A percentile compares a stretch with the other conserved stretches of the same genome.
These are phyloP conservation scores for Vitis vinifera DNA, from an alignment of 164 flowering plant genomes.

Conservation along the genomic window DNA sequence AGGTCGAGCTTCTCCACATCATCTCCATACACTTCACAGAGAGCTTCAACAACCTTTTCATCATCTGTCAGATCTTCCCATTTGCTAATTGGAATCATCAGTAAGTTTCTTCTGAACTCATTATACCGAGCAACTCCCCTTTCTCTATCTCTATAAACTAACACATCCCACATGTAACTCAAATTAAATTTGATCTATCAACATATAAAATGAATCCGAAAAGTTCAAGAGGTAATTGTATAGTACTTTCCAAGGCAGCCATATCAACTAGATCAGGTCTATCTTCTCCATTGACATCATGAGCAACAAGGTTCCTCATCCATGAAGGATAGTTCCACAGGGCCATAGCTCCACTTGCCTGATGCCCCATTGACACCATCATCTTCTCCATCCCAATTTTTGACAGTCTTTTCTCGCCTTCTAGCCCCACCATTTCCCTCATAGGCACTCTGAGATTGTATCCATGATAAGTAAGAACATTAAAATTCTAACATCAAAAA, in stretches of 20 bases:
- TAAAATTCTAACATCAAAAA: not conserved
- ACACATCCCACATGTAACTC: not conserved
- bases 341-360: constrained; percentile 42
- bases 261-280: constrained; percentile 43
- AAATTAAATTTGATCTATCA: not conserved
- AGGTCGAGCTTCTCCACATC: constrained; percentile 58
- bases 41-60: constrained; percentile 30
- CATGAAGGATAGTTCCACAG: constrained; percentile 56
- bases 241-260: constrained; percentile 51
- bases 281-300: constrained; percentile 46
- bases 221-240: not conserved
- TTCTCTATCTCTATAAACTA: constrained; percentile 60
- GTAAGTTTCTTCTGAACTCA: constrained; percentile 46
- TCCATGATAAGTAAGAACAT: not conserved
- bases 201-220: not conserved
- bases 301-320: constrained; percentile 52
- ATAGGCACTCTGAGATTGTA: constrained; percentile 30
- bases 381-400: constrained; percentile 40
- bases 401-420: constrained; percentile 40
- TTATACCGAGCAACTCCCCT: constrained; percentile 51
- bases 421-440: constrained; percentile 36
- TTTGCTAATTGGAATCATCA: constrained; percentile 50
- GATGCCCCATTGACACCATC: constrained; percentile 59
- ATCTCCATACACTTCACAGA: constrained; percentile 44
- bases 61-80: constrained; percentile 64